Conservation (phyloP, 352 stramenopile species). For the Globisporangium orthogonon region DNA sequence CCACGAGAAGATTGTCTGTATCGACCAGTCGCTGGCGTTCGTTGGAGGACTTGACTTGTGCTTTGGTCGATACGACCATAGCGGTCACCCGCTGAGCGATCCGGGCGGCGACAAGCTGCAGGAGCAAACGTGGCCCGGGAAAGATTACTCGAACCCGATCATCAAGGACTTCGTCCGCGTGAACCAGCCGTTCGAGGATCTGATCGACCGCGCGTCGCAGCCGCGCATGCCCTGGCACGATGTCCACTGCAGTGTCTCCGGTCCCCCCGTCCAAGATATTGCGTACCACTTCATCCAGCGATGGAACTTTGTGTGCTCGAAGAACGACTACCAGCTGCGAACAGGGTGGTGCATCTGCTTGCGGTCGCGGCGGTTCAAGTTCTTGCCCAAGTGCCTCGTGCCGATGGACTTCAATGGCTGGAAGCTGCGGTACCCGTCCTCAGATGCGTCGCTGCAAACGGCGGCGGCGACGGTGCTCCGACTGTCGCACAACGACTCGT, state of each 20-base stretch:
- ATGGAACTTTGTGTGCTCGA: conserved; percentile 89
- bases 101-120: conserved; percentile 38
- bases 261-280: conserved; percentile 77
- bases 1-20: conserved; percentile 91
- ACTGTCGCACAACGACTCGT: conserved; percentile 48
- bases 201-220: conserved; percentile 70
- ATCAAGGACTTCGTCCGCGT: conserved; percentile 88
- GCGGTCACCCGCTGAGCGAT: conserved; percentile 67
- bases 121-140: conserved; percentile 67
- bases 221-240: conserved; percentile 89
- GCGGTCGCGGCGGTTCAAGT: conserved; percentile 76
- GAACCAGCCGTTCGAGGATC: conserved; percentile 77
- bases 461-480: conserved; percentile 34
- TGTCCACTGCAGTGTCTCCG: conserved; percentile 80
- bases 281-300: conserved; percentile 89
- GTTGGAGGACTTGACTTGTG: conserved; percentile 84
- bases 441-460: conserved; percentile 29
- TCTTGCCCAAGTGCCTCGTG: conserved; percentile 76
- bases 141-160: conserved; percentile 87
- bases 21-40: conserved; percentile 84
- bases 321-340: conserved; percentile 83
- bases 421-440: conserved; percentile 68
- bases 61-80: conserved; percentile 86
- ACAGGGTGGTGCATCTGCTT: conserved; percentile 87
- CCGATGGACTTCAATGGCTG: conserved; percentile 86